These are phyloP conservation scores for Pyrenula massariospora DNA, from an alignment of 495 filamentous ascomycete genomes.

Conservation along the genomic window DNA sequence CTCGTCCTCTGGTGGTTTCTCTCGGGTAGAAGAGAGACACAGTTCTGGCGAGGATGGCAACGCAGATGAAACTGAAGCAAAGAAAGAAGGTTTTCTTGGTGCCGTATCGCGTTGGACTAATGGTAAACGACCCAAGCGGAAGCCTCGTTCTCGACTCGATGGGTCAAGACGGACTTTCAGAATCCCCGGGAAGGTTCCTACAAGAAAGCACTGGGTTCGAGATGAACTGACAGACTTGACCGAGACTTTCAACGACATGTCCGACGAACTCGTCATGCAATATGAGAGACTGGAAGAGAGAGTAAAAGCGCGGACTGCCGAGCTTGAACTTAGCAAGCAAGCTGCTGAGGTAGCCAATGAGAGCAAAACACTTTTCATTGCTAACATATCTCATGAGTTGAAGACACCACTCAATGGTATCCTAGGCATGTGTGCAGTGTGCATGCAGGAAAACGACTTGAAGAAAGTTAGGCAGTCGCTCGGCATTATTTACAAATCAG, in stretches of 20 bases:
- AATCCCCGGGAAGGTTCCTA: conserved; percentile 71
- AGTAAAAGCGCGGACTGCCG: conserved; percentile 67
- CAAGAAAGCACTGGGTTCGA: conserved; percentile 60
- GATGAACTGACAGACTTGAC: conserved; percentile 87
- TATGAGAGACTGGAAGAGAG: conserved; percentile 75
- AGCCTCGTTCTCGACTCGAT: conserved; percentile 6
- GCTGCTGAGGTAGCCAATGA: conserved; percentile 87
- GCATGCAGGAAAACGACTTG: conserved; percentile 78
- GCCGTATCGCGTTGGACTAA: conserved; percentile 18
- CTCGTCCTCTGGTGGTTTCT: conserved; percentile 24
- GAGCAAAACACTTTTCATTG: conserved; percentile 90
- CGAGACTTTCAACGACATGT: conserved; percentile 85
- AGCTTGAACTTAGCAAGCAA: conserved; percentile 80
- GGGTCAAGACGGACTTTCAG: conserved; percentile 40
- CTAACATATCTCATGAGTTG: conserved; percentile 90
- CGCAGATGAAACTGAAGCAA: conserved; percentile 10
- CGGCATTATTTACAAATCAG: conserved; percentile 79
- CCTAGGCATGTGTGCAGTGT: conserved; percentile 83
- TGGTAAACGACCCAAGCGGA: conserved; percentile 5
- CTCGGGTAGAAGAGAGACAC: conserved; percentile 19
- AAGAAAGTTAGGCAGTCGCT: conserved; percentile 66
- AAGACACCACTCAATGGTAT: conserved; percentile 91
- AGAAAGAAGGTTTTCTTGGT: conserved; percentile 30
- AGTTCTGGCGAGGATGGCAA: conserved; percentile 6
- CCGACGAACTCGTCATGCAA: conserved; percentile 76